phyloP scores from a whole-genome alignment of 2,329 filamentous ascomycete genomes.

The Huntiella decipiens region DNA sequence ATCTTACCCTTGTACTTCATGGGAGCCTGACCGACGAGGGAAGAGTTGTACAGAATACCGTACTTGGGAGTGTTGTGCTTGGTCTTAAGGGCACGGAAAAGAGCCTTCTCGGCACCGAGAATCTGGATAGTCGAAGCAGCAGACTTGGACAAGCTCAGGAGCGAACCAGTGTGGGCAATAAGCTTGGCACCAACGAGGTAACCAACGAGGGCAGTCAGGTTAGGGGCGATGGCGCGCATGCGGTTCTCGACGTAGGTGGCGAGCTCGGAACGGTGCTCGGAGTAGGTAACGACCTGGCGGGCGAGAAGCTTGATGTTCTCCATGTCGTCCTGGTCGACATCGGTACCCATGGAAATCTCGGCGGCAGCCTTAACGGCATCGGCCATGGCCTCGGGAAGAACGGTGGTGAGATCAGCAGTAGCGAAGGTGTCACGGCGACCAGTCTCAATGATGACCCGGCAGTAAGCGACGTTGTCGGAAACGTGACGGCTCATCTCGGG shows the following conservation, averaged over 20 bases:
- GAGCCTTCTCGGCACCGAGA: slow-evolving; percentile 91
- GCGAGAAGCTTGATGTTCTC: slow-evolving; percentile 83
- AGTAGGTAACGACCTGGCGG: slow-evolving; percentile 81
- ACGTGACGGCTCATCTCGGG: slow-evolving; percentile 94
- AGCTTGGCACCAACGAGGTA: slow-evolving; percentile 86
- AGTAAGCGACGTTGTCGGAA: slow-evolving; percentile 91
- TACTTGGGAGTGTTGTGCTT: slow-evolving; percentile 99
- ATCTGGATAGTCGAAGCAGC: slow-evolving; percentile 95
- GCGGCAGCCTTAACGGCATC: slow-evolving; percentile 78
- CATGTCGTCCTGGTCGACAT: slow-evolving; percentile 82
- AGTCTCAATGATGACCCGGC: slow-evolving; percentile 70
- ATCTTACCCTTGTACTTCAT: slow-evolving; percentile 99
- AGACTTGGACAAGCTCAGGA: slow-evolving; percentile 87
- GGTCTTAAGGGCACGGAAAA: slow-evolving; percentile 95
- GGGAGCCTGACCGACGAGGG: slow-evolving; percentile 86
- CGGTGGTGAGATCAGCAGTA: slow-evolving; percentile 62
- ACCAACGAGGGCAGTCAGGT: slow-evolving; percentile 81
- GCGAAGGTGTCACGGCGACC: slow-evolving; percentile 72
- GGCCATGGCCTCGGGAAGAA: slow-evolving; percentile 92
- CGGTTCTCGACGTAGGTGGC: slow-evolving; percentile 76
- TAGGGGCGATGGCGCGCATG: slow-evolving; percentile 94
- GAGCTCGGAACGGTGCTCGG: slow-evolving; percentile 75
- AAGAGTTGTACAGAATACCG: slow-evolving; percentile 82
- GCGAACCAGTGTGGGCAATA: slow-evolving; percentile 83
- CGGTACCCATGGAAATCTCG: slow-evolving; percentile 95